Evolutionary conservation across 495 filamentous ascomycete genomes (phyloP), one percentile per base, ranked within the genome.

Genomic region (Penicillium manginii): DNA sequence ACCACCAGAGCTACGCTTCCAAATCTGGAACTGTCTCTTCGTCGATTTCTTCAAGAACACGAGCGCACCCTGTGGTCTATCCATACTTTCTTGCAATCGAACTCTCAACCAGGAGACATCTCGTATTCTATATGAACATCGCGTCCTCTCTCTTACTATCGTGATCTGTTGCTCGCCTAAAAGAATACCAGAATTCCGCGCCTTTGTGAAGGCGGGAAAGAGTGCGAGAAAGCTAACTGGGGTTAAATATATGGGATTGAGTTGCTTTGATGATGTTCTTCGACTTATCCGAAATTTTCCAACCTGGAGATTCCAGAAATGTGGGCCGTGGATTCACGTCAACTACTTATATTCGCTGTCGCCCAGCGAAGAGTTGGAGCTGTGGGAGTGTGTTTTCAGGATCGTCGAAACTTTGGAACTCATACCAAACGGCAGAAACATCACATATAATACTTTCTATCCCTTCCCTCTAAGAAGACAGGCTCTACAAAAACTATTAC

Each of bases 391-490:
- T 37, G 29, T 37, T 17, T 10, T 9, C 29, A 52, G 21, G 49
- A 52, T 52, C 29, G 49, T 52, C 49, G 10, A 52, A 22, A 52
- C 29, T 37, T 52, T 52, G 49, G 35, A 52, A 52, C 26, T 35
- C 29, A 32, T 37, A 37, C 49, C 49, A 37, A 52, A 52, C 15
- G 49, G 49, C 26, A 52, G 37, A 37, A 52, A 52, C 21, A 52
- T 52, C 29, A 37, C 49, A 35, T 52, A 35, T n/a, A 50, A 17
- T 2, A 26, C 48, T 18, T 50, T 31, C 48, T 2, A 3, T 31
- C 23, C 48, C 48, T 8, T 2, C 6, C 6, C 6, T 31, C 48
- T 31, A 31, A 3, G n/a, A 12, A 5, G 5, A 33, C 2, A 4
- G 2, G 48, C 12, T 31, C 2, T 31, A 50, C 9, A 17, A 23